Conservation (phyloP, 345 rosid species). For the Conringia planisiliqua region DNA sequence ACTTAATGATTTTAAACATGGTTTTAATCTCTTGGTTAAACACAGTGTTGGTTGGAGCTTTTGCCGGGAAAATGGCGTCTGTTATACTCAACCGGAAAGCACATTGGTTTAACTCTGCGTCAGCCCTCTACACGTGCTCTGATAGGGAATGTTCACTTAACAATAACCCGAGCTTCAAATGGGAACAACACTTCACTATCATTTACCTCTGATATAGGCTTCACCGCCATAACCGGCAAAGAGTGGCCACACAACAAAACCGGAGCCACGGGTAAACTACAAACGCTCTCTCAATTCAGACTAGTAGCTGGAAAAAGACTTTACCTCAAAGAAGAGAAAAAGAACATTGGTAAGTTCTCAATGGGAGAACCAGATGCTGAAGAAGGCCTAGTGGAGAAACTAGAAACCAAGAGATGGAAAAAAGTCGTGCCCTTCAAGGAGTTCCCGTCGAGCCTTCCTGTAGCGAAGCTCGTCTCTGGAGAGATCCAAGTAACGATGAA, state of each 20-base stretch:
- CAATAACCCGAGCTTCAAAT: conserved; percentile 44
- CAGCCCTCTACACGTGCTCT: conserved; percentile 72
- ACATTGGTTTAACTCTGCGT: conserved; percentile 85
- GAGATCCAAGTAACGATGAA: conserved; percentile 56
- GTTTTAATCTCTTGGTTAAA: not conserved
- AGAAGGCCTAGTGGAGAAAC: conserved; percentile 48
- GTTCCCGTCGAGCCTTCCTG: conserved; percentile 83
- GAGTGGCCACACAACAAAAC: conserved; percentile 80
- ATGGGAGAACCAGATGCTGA: conserved; percentile 42
- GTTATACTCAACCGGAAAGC: conserved; percentile 79
- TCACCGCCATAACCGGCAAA: conserved; percentile 50
- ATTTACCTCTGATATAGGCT: conserved; percentile 55
- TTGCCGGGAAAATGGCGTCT: conserved; percentile 92
- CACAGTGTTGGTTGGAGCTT: conserved; percentile 78
- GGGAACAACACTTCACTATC: conserved; percentile 39
- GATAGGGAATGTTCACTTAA: conserved; percentile 61
- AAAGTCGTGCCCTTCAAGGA: conserved; percentile 73
- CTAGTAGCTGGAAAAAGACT: conserved; percentile 61
- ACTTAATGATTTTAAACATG: not conserved
- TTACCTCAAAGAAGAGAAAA: conserved; percentile 70
- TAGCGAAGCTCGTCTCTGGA: conserved; percentile 59
- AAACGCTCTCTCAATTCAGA: conserved; percentile 52
- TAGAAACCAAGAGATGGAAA: conserved; percentile 65
- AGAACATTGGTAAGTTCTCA: conserved; percentile 42
- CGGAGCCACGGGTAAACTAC: conserved; percentile 56